phyloP scores from a whole-genome alignment of 495 filamentous ascomycete species.

The Penicillium pancosmium region DNA sequence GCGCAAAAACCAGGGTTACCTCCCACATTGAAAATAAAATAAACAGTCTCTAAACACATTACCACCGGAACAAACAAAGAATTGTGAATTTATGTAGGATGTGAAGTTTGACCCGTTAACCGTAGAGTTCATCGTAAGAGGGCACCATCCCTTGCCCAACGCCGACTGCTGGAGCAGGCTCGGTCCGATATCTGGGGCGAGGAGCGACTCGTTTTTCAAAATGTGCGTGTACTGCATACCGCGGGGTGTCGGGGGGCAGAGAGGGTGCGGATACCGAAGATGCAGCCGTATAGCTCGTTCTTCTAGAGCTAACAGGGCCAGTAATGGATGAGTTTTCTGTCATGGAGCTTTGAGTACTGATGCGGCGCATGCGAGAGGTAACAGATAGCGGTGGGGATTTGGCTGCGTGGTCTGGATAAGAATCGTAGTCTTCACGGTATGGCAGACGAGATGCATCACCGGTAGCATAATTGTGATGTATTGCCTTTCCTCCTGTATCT shows the following conservation, averaged over 20 bases:
- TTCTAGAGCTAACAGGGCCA: constrained; percentile 38
- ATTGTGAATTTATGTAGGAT: background rate
- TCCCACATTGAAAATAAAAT: background rate
- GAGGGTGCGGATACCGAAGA: constrained; percentile 35
- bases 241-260: constrained; percentile 35
- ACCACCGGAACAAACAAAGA: background rate
- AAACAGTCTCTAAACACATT: background rate
- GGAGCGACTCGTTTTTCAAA: constrained; percentile 31
- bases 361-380: constrained; percentile 49
- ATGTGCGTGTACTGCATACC: constrained; percentile 22
- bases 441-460: constrained; percentile 12
- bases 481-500: constrained; percentile 8
- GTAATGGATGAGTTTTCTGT: constrained; percentile 34
- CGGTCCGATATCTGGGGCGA: constrained; percentile 26
- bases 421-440: constrained; percentile 18
- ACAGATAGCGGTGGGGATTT: constrained; percentile 46
- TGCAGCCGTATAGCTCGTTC: constrained; percentile 42
- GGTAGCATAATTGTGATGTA: constrained; percentile 10
- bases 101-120: constrained; percentile 22
- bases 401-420: constrained; percentile 29
- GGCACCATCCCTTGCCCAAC: constrained; percentile 40
- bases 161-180: constrained; percentile 18
- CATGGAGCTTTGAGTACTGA: constrained; percentile 38
- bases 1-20: background rate
- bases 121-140: constrained; percentile 51